These are phyloP conservation scores for Cytospora mali DNA, from an alignment of 2,329 filamentous ascomycete species.

Conservation along the genomic window DNA sequence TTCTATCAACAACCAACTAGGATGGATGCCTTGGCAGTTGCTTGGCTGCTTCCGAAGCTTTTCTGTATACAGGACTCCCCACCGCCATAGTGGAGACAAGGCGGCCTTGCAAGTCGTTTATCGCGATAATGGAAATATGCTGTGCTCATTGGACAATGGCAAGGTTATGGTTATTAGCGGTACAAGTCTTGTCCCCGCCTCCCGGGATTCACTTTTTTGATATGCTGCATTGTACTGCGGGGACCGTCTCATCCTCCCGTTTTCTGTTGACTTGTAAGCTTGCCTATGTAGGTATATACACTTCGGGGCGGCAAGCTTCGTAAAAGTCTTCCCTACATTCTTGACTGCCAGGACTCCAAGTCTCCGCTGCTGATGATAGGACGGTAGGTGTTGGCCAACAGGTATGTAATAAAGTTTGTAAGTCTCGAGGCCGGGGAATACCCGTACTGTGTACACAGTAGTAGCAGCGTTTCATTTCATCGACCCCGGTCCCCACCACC, in stretches of 20 bases:
- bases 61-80: conserved; percentile 1
- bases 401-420: background rate
- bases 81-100: conserved; percentile 11
- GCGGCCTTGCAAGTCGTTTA: background rate
- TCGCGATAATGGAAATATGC: background rate
- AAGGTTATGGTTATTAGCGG: too few relatives aligned
- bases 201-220: too few relatives aligned
- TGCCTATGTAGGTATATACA: too few relatives aligned
- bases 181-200: too few relatives aligned
- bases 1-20: background rate
- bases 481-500: too few relatives aligned
- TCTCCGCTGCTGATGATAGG: background rate
- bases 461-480: too few relatives aligned
- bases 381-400: background rate
- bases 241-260: too few relatives aligned
- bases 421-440: background rate
- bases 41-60: background rate
- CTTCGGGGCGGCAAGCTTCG: background rate
- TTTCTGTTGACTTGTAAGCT: too few relatives aligned
- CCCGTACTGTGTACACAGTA: too few relatives aligned
- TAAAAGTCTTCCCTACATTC: background rate
- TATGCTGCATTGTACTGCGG: too few relatives aligned
- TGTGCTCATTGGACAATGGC: conserved; percentile 18
- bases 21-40: background rate
- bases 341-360: background rate